Conservation (phyloP, 225 moss, liverwort and hornwort genomes). For the Ulota crispa region DNA sequence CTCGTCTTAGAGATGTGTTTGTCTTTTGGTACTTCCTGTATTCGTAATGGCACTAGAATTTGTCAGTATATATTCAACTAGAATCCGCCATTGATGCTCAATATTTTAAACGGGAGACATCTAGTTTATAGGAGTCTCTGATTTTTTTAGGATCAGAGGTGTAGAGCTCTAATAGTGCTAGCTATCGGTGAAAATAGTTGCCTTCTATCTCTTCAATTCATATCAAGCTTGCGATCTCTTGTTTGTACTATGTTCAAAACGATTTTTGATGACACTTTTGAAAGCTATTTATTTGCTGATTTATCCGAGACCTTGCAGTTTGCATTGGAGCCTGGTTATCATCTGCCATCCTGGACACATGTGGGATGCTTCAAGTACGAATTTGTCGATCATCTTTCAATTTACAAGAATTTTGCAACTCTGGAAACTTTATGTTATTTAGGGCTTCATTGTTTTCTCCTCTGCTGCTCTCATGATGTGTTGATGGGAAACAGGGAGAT, state of each 20-base stretch:
- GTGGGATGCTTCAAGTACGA: slow-evolving; percentile 41
- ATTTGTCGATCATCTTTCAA: slow-evolving; percentile 6
- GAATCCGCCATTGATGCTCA: neutral
- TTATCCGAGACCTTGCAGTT: slow-evolving; percentile 40
- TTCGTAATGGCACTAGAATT: neutral
- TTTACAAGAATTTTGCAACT: neutral
- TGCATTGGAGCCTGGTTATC: slow-evolving; percentile 67
- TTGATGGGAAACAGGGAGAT: neutral
- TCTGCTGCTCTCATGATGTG: slow-evolving; percentile 23
- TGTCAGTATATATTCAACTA: neutral
- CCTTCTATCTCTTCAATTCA: slow-evolving; percentile 1
- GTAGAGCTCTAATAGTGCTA: slow-evolving; percentile 2
- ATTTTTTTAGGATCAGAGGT: neutral
- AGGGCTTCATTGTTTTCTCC: neutral
- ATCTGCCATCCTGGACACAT: slow-evolving; percentile 64
- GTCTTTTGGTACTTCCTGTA: slow-evolving; percentile 1
- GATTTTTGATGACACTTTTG: neutral
- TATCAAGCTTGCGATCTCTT: slow-evolving; percentile 13
- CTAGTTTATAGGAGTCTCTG: neutral
- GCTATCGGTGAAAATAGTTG: neutral
- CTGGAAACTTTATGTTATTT: neutral
- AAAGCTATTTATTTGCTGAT: slow-evolving; percentile 16
- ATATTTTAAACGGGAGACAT: neutral
- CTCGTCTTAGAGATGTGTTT: slow-evolving; percentile 2
- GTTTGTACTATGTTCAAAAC: slow-evolving; percentile 1